These are phyloP conservation scores for Tetrahymena borealis DNA, from an alignment of 73 alveolate genomes.

Conservation along the genomic window DNA sequence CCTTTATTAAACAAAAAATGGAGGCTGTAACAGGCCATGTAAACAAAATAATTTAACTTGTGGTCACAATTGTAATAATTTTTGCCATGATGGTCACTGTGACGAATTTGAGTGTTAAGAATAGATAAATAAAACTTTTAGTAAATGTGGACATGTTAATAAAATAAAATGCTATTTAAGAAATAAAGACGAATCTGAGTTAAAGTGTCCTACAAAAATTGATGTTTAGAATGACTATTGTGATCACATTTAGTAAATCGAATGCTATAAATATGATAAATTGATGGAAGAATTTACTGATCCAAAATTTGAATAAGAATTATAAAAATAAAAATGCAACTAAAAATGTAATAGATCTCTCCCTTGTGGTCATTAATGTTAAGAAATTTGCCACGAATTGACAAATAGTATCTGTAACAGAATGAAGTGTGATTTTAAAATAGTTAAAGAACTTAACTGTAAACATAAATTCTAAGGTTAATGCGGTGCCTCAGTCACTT, in stretches of 20 bases:
- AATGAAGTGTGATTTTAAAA: background rate
- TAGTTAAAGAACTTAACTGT: background rate
- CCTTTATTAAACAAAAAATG: background rate
- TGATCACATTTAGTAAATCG: slow-evolving; percentile 5
- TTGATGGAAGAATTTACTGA: too few species aligned
- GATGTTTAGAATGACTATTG: background rate
- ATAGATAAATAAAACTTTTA: background rate
- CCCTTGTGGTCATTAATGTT: slow-evolving; percentile 25
- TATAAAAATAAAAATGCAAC: too few species aligned
- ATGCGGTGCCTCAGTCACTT: slow-evolving; percentile 50
- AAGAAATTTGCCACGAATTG: background rate
- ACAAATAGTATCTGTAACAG: background rate
- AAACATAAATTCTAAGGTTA: background rate
- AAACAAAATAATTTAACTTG: background rate
- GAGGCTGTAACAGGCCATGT: slow-evolving; percentile 18
- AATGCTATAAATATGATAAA: slow-evolving; percentile 8
- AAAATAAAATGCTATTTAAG: background rate
- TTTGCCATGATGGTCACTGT: background rate
- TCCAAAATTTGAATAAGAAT: too few species aligned
- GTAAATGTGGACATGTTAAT: background rate
- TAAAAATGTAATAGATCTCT: slow-evolving; percentile 1
- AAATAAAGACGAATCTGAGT: background rate
- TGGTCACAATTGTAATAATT: too few species aligned
- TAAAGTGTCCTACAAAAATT: background rate
- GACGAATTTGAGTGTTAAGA: background rate